phyloP scores from a whole-genome alignment of 371 early-diverging fungal genomes.

The Mortierella sp. region DNA sequence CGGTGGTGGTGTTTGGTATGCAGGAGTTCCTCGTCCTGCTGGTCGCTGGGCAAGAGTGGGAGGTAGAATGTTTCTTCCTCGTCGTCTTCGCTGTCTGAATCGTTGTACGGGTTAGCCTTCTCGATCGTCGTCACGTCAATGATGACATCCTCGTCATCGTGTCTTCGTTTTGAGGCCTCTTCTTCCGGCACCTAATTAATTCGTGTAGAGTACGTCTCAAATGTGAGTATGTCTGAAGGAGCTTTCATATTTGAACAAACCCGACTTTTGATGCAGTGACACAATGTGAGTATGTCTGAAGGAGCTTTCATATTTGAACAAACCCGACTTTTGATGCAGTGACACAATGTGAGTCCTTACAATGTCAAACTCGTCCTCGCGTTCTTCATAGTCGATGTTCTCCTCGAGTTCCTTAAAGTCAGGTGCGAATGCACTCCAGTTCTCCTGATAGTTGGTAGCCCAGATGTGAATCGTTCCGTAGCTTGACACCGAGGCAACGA shows the following conservation, averaged over 20 bases:
- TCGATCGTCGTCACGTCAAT: slow-evolving; percentile 76
- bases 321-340: neutral
- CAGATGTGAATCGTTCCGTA: slow-evolving; percentile 90
- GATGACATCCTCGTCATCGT: slow-evolving; percentile 70
- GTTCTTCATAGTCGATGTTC: slow-evolving; percentile 92
- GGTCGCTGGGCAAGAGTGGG: slow-evolving; percentile 49
- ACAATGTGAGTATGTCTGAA: neutral
- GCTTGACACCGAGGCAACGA: slow-evolving; percentile 86
- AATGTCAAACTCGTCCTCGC: slow-evolving; percentile 95
- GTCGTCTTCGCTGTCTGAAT: slow-evolving; percentile 70
- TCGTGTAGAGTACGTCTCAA: neutral
- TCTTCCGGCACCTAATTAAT: slow-evolving; percentile 64
- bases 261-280: neutral
- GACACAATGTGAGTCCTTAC: slow-evolving; percentile 42
- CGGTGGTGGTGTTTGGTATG: slow-evolving; percentile 25
- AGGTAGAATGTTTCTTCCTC: slow-evolving; percentile 63
- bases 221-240: neutral
- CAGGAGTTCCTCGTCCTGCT: slow-evolving; percentile 27
- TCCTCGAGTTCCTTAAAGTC: slow-evolving; percentile 93
- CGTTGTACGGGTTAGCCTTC: slow-evolving; percentile 74
- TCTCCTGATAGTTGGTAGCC: slow-evolving; percentile 86
- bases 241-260: neutral
- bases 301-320: neutral
- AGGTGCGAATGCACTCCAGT: slow-evolving; percentile 95
- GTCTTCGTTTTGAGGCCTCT: slow-evolving; percentile 61